phyloP scores from a whole-genome alignment of 164 flowering plant species.

The Umbellularia californica region DNA sequence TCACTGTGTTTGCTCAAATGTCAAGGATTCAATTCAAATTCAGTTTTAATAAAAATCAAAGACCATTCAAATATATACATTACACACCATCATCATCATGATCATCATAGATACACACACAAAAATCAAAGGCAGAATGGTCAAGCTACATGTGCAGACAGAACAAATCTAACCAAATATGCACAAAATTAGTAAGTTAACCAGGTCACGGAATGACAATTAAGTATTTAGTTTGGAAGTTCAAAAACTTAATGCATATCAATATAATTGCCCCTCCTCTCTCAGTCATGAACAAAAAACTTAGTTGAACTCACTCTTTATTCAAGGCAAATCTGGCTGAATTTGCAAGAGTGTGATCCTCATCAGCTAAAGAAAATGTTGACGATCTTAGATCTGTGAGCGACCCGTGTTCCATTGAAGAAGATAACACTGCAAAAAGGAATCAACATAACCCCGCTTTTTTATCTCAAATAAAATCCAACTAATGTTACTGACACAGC shows the following conservation, averaged over 20 bases:
- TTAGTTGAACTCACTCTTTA: constrained; percentile 54
- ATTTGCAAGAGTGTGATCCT: constrained; percentile 91
- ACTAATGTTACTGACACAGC: too few species aligned
- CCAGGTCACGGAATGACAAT: neutral
- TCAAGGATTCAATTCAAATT: too few species aligned
- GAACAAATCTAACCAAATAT: neutral
- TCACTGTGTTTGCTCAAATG: too few species aligned
- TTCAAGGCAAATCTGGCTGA: constrained; percentile 68
- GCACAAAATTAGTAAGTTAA: neutral
- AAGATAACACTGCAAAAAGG: neutral
- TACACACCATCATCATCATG: too few species aligned
- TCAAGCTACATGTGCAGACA: too few species aligned
- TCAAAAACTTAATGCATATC: too few species aligned
- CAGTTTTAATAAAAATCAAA: too few species aligned
- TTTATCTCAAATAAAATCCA: too few species aligned
- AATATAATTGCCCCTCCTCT: too few species aligned
- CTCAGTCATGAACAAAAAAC: neutral
- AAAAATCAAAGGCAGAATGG: too few species aligned
- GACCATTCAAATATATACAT: too few species aligned
- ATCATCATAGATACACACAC: too few species aligned
- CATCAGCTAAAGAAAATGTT: constrained; percentile 72
- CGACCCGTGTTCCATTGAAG: constrained; percentile 74
- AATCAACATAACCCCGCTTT: neutral
- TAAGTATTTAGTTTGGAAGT: neutral
- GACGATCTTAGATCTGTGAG: constrained; percentile 42